Conservation (phyloP, 108 stramenopile species). For the Pseudonitzschia multiseries region DNA sequence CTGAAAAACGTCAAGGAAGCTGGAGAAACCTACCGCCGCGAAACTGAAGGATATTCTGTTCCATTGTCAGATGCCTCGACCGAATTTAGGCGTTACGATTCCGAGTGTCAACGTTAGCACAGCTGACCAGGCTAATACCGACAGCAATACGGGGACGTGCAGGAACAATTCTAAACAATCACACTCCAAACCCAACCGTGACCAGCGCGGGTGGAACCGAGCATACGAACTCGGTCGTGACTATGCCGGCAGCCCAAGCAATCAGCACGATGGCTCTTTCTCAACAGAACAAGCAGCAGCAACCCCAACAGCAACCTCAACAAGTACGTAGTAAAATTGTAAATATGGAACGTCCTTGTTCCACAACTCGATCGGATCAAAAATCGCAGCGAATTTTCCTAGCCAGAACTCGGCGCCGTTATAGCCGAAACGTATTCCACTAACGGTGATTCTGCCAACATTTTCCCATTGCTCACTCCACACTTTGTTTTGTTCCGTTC, state of each 20-base stretch:
- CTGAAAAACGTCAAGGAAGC: conserved; percentile 51
- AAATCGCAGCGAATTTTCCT: too few relatives aligned
- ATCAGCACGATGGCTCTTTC: not conserved
- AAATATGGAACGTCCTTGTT: too few relatives aligned
- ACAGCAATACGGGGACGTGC: conserved; percentile 4
- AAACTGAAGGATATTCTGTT: conserved; percentile 32
- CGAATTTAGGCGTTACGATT: not conserved
- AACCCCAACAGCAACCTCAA: too few relatives aligned
- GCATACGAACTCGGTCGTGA: not conserved
- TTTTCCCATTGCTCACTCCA: not conserved
- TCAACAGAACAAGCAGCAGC: too few relatives aligned
- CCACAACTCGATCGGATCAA: too few relatives aligned
- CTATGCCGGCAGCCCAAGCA: not conserved
- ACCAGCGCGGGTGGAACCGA: not conserved
- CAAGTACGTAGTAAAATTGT: too few relatives aligned
- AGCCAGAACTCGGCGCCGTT: too few relatives aligned
- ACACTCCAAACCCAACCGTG: not conserved
- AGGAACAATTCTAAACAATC: not conserved
- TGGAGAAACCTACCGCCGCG: conserved; percentile 49
- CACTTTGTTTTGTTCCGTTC: not conserved
- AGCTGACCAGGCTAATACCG: not conserved
- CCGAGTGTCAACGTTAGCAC: not conserved
- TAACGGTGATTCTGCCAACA: too few relatives aligned
- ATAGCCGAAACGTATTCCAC: too few relatives aligned
- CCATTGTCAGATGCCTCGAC: conserved; percentile 6